Conservation (phyloP, 2,329 filamentous ascomycete species). For the Zasmidium angulare region DNA sequence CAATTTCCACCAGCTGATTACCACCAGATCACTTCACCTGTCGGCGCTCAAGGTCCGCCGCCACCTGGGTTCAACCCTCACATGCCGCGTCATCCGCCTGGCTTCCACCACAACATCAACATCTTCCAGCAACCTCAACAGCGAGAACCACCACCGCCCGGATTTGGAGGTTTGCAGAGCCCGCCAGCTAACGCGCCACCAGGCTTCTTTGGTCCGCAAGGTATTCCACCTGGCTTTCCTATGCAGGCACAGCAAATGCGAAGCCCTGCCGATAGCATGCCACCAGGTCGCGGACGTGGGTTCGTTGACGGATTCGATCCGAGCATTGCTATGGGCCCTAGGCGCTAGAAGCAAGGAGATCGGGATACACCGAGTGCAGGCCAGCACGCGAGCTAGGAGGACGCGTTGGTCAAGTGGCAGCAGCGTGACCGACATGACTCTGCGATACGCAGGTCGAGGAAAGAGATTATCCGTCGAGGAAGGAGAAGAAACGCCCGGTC, state of each 20-base stretch:
- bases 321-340: not conserved
- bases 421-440: no score
- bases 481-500: no score
- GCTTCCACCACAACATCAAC: slow-evolving; percentile 30
- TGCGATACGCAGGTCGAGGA: no score
- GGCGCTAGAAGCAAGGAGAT: not conserved
- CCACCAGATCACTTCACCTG: slow-evolving; percentile 20
- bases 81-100: slow-evolving; percentile 34
- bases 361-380: no score
- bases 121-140: slow-evolving; percentile 31
- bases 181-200: slow-evolving; percentile 11
- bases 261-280: slow-evolving; percentile 3
- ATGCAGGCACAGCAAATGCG: slow-evolving; percentile 7
- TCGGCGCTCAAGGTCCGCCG: slow-evolving; percentile 13
- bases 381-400: no score
- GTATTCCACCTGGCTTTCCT: slow-evolving; percentile 11
- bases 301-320: not conserved
- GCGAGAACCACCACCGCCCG: slow-evolving; percentile 17
- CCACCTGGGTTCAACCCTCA: slow-evolving; percentile 35
- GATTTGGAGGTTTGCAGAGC: slow-evolving; percentile 4
- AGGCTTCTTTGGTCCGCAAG: slow-evolving; percentile 15
- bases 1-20: slow-evolving; percentile 22
- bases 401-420: no score
- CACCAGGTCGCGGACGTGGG: not conserved
- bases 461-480: no score